Conservation (phyloP, 345 rosid species). For the Eucalyptus rudis region DNA sequence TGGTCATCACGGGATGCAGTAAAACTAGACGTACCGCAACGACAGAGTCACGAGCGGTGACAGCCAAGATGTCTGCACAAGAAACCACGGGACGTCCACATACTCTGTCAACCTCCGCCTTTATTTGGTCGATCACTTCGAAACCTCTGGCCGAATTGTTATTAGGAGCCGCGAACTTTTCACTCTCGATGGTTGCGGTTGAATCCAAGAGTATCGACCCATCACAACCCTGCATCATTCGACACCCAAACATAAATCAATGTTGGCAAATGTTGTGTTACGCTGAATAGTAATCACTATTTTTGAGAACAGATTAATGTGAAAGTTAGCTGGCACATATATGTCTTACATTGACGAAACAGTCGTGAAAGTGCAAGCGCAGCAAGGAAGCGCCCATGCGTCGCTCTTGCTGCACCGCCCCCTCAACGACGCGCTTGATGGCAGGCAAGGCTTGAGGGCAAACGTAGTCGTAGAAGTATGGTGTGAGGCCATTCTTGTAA, state of each 20-base stretch:
- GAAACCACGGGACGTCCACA: slow-evolving; percentile 41
- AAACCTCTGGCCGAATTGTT: slow-evolving; percentile 33
- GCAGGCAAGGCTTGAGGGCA: slow-evolving; percentile 40
- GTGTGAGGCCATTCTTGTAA: slow-evolving; percentile 8
- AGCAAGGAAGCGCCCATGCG: slow-evolving; percentile 48
- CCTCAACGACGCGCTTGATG: slow-evolving; percentile 12
- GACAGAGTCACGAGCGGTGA: slow-evolving; percentile 46
- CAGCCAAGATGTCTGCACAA: slow-evolving; percentile 52
- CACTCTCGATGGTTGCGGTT: slow-evolving; percentile 32
- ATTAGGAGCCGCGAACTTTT: slow-evolving; percentile 27
- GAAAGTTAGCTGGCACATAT: background rate
- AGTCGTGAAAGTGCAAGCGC: slow-evolving; percentile 54
- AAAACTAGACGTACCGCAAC: slow-evolving; percentile 14
- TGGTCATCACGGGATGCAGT: background rate
- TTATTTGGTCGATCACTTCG: slow-evolving; percentile 45
- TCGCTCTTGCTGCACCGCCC: slow-evolving; percentile 17
- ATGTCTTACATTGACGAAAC: slow-evolving; percentile 31
- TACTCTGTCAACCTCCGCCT: slow-evolving; percentile 25
- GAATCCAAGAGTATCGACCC: slow-evolving; percentile 48
- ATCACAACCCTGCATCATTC: slow-evolving; percentile 47
- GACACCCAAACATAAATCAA: background rate
- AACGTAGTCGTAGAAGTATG: slow-evolving; percentile 31
- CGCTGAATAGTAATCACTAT: background rate
- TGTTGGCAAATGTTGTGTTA: background rate
- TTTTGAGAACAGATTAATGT: background rate